Base-by-base conservation (phyloP, 2,329 filamentous ascomycete species). In the Cladorrhinum sp. region DNA sequence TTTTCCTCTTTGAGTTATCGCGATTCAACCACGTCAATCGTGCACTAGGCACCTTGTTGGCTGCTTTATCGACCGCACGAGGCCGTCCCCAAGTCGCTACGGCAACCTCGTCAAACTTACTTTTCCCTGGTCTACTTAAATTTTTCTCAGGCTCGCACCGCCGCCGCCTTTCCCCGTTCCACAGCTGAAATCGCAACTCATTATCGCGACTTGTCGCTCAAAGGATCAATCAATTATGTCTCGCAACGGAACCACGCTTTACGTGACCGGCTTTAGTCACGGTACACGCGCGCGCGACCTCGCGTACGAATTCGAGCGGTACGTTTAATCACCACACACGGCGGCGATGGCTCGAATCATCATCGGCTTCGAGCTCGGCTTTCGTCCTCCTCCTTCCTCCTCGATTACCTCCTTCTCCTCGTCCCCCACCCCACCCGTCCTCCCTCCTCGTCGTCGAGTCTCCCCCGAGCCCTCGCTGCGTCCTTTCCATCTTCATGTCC, bases 291-390 rank as follows among this genome's bases (percentile, higher is more conserved):
- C 95, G 78, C 92, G 95, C 87, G 93, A 99, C 84, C 91, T 98
- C 78, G 92, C 94, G 83, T 97, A 96, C 90, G 94, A 98, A 85
- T 98, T 98, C 90, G 94, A 98, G 93, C 92, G 94, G 92, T 97
- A 96, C 87, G 93, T 96, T 84, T 79, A 80, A 72, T 69, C 53
- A 46, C 53, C 33, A 55, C 72, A 55, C 72, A 74, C 77, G 75
- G 75, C 76, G 74, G 77, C 80, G 77, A 79, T 78, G 74, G 75
- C 73, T 77, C 70, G 76, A 46, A 46, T 46, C 42, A 76, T 78
- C 76, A 73, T 72, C 75, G 74, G 72, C 76, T 73, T 71, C 74
- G 73, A 73, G 75, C 72, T 72, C 76, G 75, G 74, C 42, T 46
- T 21, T 46, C 42, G 42, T 46, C 42, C 42, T 46, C 42, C 42